phyloP scores from a whole-genome alignment of 2,329 filamentous ascomycete species.

The Paecilomyces sp. region DNA sequence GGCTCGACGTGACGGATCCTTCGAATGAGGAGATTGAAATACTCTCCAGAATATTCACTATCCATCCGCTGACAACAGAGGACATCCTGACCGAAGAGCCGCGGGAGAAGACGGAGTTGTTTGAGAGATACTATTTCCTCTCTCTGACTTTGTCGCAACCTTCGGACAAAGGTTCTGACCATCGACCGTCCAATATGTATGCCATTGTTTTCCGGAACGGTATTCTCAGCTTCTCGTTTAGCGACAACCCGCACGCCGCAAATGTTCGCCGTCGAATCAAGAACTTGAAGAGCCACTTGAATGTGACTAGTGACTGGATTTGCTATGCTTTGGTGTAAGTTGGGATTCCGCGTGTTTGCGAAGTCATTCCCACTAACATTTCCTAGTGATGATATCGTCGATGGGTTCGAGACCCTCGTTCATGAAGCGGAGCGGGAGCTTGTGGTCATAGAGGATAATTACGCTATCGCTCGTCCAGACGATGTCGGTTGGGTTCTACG shows the following conservation, averaged over 20 bases:
- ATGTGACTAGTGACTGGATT: constrained; percentile 91
- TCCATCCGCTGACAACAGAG: constrained; percentile 88
- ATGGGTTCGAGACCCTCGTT: constrained; percentile 83
- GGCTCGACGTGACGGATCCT: constrained; percentile 85
- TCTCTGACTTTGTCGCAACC: constrained; percentile 86
- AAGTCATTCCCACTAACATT: constrained; percentile 1
- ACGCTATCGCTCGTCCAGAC: constrained; percentile 80
- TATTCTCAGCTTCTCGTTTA: constrained; percentile 84
- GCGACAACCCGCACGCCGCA: constrained; percentile 70
- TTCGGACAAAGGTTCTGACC: constrained; percentile 62
- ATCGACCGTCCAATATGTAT: constrained; percentile 86
- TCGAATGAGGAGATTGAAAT: constrained; percentile 79
- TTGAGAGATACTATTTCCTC: constrained; percentile 91
- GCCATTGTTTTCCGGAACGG: constrained; percentile 91
- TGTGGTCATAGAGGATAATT: constrained; percentile 83
- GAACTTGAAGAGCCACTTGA: constrained; percentile 82
- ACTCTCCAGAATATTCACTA: constrained; percentile 86
- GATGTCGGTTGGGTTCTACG: constrained; percentile 79
- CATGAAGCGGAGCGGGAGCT: constrained; percentile 74
- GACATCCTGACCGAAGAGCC: constrained; percentile 89
- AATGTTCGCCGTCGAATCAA: constrained; percentile 87
- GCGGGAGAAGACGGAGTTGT: constrained; percentile 96
- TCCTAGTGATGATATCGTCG: constrained; percentile 80
- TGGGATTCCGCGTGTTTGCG: constrained; percentile 16
- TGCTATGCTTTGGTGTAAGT: constrained; percentile 85